These are phyloP conservation scores for Cystofilobasidium capitatum DNA, from an alignment of 768 basidiomycete species.

Conservation along the genomic window DNA sequence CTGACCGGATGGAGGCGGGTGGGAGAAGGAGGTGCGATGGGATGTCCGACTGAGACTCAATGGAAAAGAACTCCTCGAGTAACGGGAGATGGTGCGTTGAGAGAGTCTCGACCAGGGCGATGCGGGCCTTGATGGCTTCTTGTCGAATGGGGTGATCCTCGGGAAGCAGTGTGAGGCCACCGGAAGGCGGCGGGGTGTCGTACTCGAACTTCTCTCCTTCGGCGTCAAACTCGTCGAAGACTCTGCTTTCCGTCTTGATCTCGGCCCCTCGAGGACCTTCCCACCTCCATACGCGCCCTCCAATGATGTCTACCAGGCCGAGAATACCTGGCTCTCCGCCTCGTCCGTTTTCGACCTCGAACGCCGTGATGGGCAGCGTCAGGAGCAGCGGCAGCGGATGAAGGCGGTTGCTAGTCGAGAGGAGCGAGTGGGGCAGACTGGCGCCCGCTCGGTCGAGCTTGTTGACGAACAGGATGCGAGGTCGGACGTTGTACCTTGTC, in stretches of 20 bases:
- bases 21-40: constrained; percentile 58
- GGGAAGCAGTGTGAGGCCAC: neutral
- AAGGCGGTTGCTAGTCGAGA: constrained; percentile 47
- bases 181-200: constrained; percentile 5
- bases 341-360: constrained; percentile 54
- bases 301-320: constrained; percentile 71
- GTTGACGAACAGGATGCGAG: constrained; percentile 72
- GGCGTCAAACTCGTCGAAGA: constrained; percentile 25
- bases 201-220: constrained; percentile 21
- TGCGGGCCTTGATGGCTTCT: constrained; percentile 58
- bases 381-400: constrained; percentile 64
- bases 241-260: constrained; percentile 16
- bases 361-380: constrained; percentile 68
- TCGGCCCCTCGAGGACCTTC: constrained; percentile 49
- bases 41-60: constrained; percentile 43
- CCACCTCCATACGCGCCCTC: constrained; percentile 78
- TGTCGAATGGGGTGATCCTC: constrained; percentile 22
- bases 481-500: constrained; percentile 74
- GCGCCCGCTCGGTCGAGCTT: constrained; percentile 82
- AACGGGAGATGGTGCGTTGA: constrained; percentile 53
- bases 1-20: constrained; percentile 48
- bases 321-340: constrained; percentile 74
- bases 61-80: constrained; percentile 58
- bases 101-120: constrained; percentile 62
- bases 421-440: constrained; percentile 59